These are phyloP conservation scores for Alternaria burnsii DNA, from an alignment of 2,329 filamentous ascomycete species.

Conservation along the genomic window DNA sequence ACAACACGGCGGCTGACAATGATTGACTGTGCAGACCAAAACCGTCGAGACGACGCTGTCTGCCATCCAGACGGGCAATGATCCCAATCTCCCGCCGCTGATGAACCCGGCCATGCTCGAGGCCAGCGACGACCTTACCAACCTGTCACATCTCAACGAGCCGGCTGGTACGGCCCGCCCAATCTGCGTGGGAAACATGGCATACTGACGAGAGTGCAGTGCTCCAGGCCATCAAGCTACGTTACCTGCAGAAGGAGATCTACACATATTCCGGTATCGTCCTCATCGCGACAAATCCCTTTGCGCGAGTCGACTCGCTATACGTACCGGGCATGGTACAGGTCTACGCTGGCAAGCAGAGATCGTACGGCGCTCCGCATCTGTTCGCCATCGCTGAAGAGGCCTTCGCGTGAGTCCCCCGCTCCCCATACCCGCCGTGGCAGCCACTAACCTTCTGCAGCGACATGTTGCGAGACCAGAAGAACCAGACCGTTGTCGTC, in stretches of 20 bases:
- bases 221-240: conserved; percentile 94
- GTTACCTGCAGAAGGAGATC: conserved; percentile 98
- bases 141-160: conserved; percentile 96
- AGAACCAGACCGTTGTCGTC: conserved; percentile 99
- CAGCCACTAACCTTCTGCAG: conserved; percentile 56
- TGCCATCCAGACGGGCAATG: conserved; percentile 78
- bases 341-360: conserved; percentile 95
- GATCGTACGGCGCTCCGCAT: conserved; percentile 96
- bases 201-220: conserved; percentile 65
- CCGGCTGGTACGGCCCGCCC: conserved; percentile 76
- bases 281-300: conserved; percentile 97
- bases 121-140: conserved; percentile 97
- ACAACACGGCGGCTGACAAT: conserved; percentile 20
- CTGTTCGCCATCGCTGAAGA: conserved; percentile 99
- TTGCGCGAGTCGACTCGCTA: conserved; percentile 94
- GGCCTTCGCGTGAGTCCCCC: conserved; percentile 81
- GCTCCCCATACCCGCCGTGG: neutral
- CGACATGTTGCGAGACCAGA: conserved; percentile 94
- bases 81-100: conserved; percentile 82
- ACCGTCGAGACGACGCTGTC: conserved; percentile 78
- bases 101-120: conserved; percentile 99
- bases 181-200: conserved; percentile 10
- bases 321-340: conserved; percentile 99
- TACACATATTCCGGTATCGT: conserved; percentile 99
- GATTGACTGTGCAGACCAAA: conserved; percentile 68